Percentiles rank a stretch among this genome's conserved stretches.
phyloP scores from a whole-genome alignment of 352 stramenopile species.

The Phytophthora podocarpi region DNA sequence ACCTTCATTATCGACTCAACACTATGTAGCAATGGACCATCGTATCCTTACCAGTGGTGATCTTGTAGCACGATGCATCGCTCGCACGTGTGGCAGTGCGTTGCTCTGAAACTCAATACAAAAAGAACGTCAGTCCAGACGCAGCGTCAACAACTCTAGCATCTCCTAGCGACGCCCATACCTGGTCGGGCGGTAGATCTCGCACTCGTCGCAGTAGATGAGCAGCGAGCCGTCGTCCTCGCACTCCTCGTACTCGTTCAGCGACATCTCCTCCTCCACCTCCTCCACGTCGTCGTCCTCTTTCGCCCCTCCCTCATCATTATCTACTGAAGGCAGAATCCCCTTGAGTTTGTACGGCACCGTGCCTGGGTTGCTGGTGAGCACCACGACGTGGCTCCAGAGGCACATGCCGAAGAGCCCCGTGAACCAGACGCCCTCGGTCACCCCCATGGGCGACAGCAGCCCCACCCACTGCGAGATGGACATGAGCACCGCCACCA shows the following conservation, averaged over 20 bases:
- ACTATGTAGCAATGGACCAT: no score
- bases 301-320: slow-evolving; percentile 5
- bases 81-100: slow-evolving; percentile 79
- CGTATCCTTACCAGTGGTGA: slow-evolving; percentile 83
- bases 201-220: slow-evolving; percentile 84
- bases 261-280: slow-evolving; percentile 65
- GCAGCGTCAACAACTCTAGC: not conserved
- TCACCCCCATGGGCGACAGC: slow-evolving; percentile 48
- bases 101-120: slow-evolving; percentile 46
- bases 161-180: slow-evolving; percentile 17
- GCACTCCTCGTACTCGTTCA: slow-evolving; percentile 65
- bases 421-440: slow-evolving; percentile 52
- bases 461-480: slow-evolving; percentile 65
- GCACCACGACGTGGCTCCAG: slow-evolving; percentile 70
- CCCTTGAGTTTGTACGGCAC: slow-evolving; percentile 54
- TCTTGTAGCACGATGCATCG: slow-evolving; percentile 83
- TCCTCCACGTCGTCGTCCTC: slow-evolving; percentile 43
- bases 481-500: slow-evolving; percentile 52
- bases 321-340: slow-evolving; percentile 1
- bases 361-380: slow-evolving; percentile 80
- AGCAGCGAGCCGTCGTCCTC: slow-evolving; percentile 80
- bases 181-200: slow-evolving; percentile 76
- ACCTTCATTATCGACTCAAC: slow-evolving; percentile 9
- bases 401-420: slow-evolving; percentile 73
- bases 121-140: not conserved